These are phyloP conservation scores for Pestalotiopsis sp. DNA, from an alignment of 2,329 filamentous ascomycete species.

Conservation along the genomic window DNA sequence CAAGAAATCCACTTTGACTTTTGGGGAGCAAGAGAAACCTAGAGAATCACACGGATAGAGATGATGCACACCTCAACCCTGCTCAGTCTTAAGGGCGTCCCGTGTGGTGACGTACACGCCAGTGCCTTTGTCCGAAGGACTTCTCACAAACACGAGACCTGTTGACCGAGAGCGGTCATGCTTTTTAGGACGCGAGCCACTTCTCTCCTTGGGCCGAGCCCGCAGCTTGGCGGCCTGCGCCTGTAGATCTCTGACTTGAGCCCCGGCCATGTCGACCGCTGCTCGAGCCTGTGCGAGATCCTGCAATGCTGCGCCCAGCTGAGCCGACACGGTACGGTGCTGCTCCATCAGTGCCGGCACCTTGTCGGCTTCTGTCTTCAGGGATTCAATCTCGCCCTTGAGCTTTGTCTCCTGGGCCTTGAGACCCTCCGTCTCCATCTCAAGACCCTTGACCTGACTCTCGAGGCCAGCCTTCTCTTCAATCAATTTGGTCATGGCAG, in stretches of 20 bases:
- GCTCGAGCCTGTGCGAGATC: slow-evolving; percentile 19
- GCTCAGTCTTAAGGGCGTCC: slow-evolving; percentile 21
- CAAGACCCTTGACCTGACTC: slow-evolving; percentile 14
- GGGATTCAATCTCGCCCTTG: slow-evolving; percentile 14
- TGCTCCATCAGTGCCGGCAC: slow-evolving; percentile 25
- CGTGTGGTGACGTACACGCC: slow-evolving; percentile 29
- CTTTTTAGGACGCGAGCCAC: slow-evolving; percentile 26
- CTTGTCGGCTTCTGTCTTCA: slow-evolving; percentile 22
- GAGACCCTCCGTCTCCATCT: not conserved
- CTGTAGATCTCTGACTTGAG: slow-evolving; percentile 23
- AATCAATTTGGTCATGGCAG: slow-evolving; percentile 19
- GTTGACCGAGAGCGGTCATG: slow-evolving; percentile 28
- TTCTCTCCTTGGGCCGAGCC: slow-evolving; percentile 24
- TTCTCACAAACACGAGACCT: slow-evolving; percentile 29
- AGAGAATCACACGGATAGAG: not conserved
- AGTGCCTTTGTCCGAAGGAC: slow-evolving; percentile 24
- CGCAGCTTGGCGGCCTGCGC: slow-evolving; percentile 18
- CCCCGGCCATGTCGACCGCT: slow-evolving; percentile 7
- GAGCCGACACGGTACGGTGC: slow-evolving; percentile 22
- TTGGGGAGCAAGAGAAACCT: not conserved
- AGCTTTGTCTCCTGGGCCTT: slow-evolving; percentile 19
- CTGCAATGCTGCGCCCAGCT: slow-evolving; percentile 16
- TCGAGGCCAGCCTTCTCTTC: slow-evolving; percentile 28
- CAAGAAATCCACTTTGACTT: not conserved
- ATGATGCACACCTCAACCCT: slow-evolving; percentile 21